phyloP scores from a whole-genome alignment of 306 rosid genomes.

The Ammopiptanthus mongolicus region DNA sequence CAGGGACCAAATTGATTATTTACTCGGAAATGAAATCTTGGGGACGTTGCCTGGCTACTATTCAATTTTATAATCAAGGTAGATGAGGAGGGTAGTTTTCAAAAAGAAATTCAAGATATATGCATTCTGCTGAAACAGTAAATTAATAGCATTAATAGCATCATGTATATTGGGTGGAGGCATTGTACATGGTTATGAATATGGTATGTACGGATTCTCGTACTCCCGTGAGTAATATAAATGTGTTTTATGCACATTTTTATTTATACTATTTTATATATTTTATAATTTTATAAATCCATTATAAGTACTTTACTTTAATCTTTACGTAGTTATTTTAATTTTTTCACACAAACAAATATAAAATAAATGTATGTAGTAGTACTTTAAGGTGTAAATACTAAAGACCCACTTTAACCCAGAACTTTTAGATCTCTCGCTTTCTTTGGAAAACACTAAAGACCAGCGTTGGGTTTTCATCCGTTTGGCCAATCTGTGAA shows the following conservation, averaged over 20 bases:
- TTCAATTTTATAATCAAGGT: not conserved
- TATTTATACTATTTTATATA: too few species aligned
- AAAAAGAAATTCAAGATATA: not conserved
- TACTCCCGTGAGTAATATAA: too few species aligned
- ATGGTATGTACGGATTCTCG: not conserved
- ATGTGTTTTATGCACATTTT: too few species aligned
- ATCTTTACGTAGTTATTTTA: too few species aligned
- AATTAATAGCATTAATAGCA: not conserved
- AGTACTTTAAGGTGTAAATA: not conserved
- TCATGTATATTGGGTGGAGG: not conserved
- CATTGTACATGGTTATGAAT: slow-evolving; percentile 7
- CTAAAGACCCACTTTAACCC: too few species aligned
- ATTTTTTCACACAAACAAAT: too few species aligned
- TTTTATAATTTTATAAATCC: too few species aligned
- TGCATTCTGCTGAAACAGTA: not conserved
- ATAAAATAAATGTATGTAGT: too few species aligned
- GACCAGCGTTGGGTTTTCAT: not conserved
- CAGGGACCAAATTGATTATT: too few species aligned
- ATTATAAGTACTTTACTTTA: too few species aligned
- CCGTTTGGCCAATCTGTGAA: not conserved
- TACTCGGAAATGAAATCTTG: too few species aligned
- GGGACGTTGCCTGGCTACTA: too few species aligned
- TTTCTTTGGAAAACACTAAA: not conserved
- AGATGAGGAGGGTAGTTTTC: not conserved
- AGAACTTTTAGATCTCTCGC: not conserved